These are phyloP conservation scores for Backusella australiensis DNA, from an alignment of 192 early-diverging fungal genomes.

Conservation along the genomic window DNA sequence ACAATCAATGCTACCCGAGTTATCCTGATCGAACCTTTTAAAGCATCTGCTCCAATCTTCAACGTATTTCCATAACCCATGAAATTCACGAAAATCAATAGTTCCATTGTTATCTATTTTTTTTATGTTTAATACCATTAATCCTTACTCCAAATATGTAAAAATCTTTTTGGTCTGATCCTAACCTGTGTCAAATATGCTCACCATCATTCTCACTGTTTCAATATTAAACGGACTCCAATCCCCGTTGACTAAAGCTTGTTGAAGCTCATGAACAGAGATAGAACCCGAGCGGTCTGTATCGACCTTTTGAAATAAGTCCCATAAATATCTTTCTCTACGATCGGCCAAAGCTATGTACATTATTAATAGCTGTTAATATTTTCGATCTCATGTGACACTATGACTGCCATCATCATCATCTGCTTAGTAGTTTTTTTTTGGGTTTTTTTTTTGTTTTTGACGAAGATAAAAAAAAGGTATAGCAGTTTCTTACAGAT, in stretches of 20 bases:
- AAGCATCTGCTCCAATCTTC: slow-evolving; percentile 72
- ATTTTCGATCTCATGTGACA: neutral
- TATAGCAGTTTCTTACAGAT: neutral
- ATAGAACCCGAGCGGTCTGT: slow-evolving; percentile 3
- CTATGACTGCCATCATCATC: neutral
- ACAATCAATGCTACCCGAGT: slow-evolving; percentile 63
- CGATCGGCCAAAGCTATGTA: slow-evolving; percentile 2
- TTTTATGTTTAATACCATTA: neutral
- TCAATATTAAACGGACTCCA: slow-evolving; percentile 69
- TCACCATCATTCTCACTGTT: slow-evolving; percentile 69
- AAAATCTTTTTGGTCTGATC: neutral
- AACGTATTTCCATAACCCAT: slow-evolving; percentile 66
- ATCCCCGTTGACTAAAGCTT: slow-evolving; percentile 38
- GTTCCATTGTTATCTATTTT: slow-evolving; percentile 51
- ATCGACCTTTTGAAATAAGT: slow-evolving; percentile 6
- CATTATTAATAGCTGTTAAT: neutral
- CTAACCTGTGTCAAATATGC: slow-evolving; percentile 54
- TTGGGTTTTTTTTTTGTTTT: neutral
- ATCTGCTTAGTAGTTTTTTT: neutral
- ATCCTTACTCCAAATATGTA: neutral
- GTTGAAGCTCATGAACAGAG: slow-evolving; percentile 8
- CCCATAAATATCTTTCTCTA: slow-evolving; percentile 4
- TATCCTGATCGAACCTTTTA: slow-evolving; percentile 62
- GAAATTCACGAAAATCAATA: slow-evolving; percentile 66
- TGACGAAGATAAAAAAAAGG: neutral